Evolutionary conservation across 768 basidiomycete genomes (phyloP).

Genomic region (Imleria badia): DNA sequence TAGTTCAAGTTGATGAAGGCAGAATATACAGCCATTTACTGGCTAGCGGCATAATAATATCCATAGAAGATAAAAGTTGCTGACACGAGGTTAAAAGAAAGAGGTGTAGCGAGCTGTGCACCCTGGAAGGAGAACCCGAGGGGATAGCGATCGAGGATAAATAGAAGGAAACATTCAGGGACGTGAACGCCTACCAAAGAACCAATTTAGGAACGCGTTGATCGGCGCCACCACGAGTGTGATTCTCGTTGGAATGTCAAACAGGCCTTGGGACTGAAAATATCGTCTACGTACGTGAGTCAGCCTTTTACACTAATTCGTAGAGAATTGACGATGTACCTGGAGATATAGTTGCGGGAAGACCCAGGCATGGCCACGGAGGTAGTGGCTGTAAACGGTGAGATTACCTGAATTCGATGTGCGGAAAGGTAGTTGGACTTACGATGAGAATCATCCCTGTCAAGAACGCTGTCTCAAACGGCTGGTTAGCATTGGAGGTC

Average conservation of each 20-base stretch:
- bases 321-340: slow-evolving; percentile 29
- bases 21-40: slow-evolving; percentile 32
- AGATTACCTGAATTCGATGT: neutral
- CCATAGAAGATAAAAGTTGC: no score
- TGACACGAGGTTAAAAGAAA: no score
- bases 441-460: slow-evolving; percentile 60
- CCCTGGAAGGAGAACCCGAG: slow-evolving; percentile 88
- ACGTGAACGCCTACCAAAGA: slow-evolving; percentile 59
- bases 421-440: slow-evolving; percentile 25
- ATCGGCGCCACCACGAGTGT: slow-evolving; percentile 81
- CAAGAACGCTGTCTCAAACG: slow-evolving; percentile 51
- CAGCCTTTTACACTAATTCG: neutral
- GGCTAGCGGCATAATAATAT: slow-evolving; percentile 57
- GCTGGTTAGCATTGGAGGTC: slow-evolving; percentile 3
- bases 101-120: slow-evolving; percentile 85
- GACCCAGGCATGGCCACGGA: slow-evolving; percentile 75
- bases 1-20: neutral
- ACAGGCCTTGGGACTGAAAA: no score
- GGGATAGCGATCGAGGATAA: slow-evolving; percentile 30
- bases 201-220: slow-evolving; percentile 79
- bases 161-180: neutral
- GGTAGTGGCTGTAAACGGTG: slow-evolving; percentile 49
- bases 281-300: slow-evolving; percentile 36
- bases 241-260: slow-evolving; percentile 80
- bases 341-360: slow-evolving; percentile 68